Percentiles rank a stretch among this genome's conserved stretches.
Evolutionary conservation across 2,329 filamentous ascomycete genomes (phyloP).

Genomic region (Fusarium sp.): DNA sequence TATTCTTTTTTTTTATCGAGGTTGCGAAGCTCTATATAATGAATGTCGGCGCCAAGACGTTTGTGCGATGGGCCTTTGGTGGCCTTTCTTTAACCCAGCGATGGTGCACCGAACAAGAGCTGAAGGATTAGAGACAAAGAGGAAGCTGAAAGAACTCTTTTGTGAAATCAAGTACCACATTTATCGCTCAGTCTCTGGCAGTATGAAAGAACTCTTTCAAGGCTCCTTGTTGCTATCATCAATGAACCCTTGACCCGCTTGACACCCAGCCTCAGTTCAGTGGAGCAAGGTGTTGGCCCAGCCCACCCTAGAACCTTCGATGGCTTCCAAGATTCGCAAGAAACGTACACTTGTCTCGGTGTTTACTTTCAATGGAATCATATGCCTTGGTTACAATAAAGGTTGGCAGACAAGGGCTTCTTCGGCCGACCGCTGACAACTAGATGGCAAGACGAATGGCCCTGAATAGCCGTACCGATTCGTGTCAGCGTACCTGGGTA

Average conservation of each 20-base stretch:
- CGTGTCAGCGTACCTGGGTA: not conserved
- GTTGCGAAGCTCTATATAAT: not conserved
- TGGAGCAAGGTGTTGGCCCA: not conserved
- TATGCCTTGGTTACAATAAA: not conserved
- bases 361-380: not conserved
- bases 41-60: not conserved
- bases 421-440: not conserved
- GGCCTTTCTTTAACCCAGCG: not conserved
- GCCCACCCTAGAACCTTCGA: not conserved
- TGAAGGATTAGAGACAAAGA: not conserved
- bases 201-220: not conserved
- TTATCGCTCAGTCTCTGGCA: not conserved
- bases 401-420: not conserved
- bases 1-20: not conserved
- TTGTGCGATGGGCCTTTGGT: not conserved
- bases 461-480: not conserved
- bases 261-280: not conserved
- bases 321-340: not conserved
- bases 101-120: not conserved
- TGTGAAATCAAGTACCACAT: not conserved
- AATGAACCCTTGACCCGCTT: not conserved
- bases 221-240: not conserved
- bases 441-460: no score
- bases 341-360: not conserved
- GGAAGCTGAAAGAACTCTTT: not conserved